phyloP scores from a whole-genome alignment of 2,329 filamentous ascomycete species.

The Colletotrichum magnum region DNA sequence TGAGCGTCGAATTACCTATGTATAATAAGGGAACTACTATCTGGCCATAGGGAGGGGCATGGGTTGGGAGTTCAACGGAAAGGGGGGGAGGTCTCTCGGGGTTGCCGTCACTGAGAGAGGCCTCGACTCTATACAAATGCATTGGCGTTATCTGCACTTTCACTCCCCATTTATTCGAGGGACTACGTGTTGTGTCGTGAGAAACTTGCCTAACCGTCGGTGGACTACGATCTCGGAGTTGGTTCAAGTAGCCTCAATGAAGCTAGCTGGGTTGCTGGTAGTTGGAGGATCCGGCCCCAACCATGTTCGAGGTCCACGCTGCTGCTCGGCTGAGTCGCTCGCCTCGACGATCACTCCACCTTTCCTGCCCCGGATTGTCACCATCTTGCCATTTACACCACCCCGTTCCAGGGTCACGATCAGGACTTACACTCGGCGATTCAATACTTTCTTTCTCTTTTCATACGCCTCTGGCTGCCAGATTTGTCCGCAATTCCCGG shows the following conservation, averaged over 20 bases:
- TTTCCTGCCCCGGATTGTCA: not conserved
- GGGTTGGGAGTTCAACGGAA: constrained; percentile 33
- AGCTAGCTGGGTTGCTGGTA: not conserved
- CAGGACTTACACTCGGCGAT: no score
- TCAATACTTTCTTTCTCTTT: no score
- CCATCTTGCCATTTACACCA: not conserved
- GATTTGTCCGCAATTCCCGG: no score
- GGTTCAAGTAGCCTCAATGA: no score
- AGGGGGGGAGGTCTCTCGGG: not conserved
- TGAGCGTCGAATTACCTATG: constrained; percentile 6
- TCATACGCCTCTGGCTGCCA: no score
- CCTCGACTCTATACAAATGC: constrained; percentile 2
- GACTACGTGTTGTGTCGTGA: no score
- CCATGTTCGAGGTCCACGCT: not conserved
- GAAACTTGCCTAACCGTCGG: no score
- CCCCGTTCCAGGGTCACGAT: not conserved
- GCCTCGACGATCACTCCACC: not conserved
- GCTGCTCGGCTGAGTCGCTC: not conserved
- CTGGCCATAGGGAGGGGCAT: constrained; percentile 22
- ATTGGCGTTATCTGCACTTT: constrained; percentile 9
- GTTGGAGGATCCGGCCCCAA: not conserved
- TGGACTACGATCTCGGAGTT: no score
- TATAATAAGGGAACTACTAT: constrained; percentile 28
- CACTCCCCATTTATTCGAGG: no score
- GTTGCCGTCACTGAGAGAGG: not conserved